Evolutionary conservation across 2,329 filamentous ascomycete species (phyloP), one percentile per base, ranked within the genome.

Genomic region (Calonectria pteridis): DNA sequence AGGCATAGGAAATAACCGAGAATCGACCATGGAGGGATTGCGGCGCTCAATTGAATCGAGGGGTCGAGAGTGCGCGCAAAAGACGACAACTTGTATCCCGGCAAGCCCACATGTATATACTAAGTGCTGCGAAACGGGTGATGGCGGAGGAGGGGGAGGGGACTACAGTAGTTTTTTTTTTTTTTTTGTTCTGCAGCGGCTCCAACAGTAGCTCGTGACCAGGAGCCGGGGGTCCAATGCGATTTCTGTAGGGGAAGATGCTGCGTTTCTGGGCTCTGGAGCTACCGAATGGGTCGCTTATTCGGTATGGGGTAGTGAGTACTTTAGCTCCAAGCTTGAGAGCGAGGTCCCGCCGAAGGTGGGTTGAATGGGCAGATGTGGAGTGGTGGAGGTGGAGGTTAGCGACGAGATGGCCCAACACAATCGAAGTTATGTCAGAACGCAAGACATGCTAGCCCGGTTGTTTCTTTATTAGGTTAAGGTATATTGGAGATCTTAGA

Each of bases 321-420:
- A 73, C 75, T 62, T 73, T 80, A 79, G 77, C 71, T 73, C 69
- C 63, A 77, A 71, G 73, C 73, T 78, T 78, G 73, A 31, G 76
- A 80, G 78, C 79, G 77, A 80, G 76, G 79, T 80, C 79, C 79
- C 79, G 79, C 79, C 79, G 79, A 80, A 35, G 73, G 79, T 77
- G 77, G 79, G 78, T 77, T 80, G 75, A 78, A 78, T 76, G 77
- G 75, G 77, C 76, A 81, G 79, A 80, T 79, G 79, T 79, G 79
- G 79, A 80, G 76, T 79, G 78, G 79, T 77, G 77, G 74, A 79
- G 73, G 77, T 77, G 72, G 69, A 71, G 58, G 55, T 59, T 65
- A 18, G 69, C 74, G 75, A 77, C 73, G 77, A 62, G 59, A 62
- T 59, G 55, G 46, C 46, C 50, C 50, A 49, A 63, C 31, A 63